A percentile compares a stretch with the other conserved stretches of the same genome.
Evolutionary conservation across 495 filamentous ascomycete genomes (phyloP).

Genomic region (Daldinia bambusicola): DNA sequence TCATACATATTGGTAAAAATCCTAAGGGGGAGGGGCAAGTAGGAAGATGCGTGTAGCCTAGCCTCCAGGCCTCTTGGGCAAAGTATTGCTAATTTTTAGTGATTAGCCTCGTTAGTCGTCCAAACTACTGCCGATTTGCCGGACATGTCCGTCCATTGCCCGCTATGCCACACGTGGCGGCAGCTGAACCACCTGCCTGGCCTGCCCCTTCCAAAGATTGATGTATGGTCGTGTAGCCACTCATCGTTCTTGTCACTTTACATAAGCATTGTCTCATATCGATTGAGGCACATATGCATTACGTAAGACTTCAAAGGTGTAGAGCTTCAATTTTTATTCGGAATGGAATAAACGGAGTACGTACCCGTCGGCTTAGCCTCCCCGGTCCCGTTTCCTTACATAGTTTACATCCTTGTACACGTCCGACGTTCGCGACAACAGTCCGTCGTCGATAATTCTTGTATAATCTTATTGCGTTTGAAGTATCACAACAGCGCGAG

Average conservation of each 20-base stretch:
- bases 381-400: not conserved
- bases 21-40: constrained; percentile 5
- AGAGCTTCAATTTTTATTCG: no score
- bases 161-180: constrained; percentile 1
- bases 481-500: constrained; percentile 11
- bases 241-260: no score
- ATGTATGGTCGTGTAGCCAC: no score
- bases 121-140: not conserved
- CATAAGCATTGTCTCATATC: no score
- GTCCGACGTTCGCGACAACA: constrained; percentile 24
- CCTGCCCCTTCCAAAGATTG: no score
- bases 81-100: constrained; percentile 3
- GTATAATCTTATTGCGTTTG: constrained; percentile 5
- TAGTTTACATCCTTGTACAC: constrained; percentile 3
- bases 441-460: constrained; percentile 11
- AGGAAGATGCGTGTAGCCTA: not conserved
- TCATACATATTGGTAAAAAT: constrained; percentile 7
- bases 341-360: not conserved
- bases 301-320: not conserved
- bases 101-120: not conserved
- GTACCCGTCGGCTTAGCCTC: not conserved
- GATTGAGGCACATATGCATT: not conserved
- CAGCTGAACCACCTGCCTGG: not conserved
- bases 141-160: not conserved
- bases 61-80: not conserved